These are phyloP conservation scores for Cytospora leucostoma DNA, from an alignment of 2,329 filamentous ascomycete genomes.

Conservation along the genomic window DNA sequence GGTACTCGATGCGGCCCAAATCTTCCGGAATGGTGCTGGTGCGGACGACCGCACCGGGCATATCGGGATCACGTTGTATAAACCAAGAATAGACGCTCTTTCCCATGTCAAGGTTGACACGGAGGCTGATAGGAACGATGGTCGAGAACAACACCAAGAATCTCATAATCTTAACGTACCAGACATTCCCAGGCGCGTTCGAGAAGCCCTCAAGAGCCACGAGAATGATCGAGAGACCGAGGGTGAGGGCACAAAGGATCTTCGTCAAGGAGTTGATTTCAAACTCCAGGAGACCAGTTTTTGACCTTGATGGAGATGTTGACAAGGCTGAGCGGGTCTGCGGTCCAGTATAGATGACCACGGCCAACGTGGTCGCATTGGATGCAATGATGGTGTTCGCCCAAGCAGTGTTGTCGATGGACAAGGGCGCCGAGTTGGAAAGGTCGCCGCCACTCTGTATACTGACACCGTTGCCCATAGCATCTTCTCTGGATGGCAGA, in stretches of 20 bases:
- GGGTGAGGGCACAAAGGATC: slow-evolving; percentile 86
- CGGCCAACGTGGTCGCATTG: slow-evolving; percentile 82
- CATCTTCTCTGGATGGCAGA: slow-evolving; percentile 54
- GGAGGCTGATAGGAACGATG: slow-evolving; percentile 94
- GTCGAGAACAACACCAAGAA: slow-evolving; percentile 98
- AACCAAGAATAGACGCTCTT: slow-evolving; percentile 96
- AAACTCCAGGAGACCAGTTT: slow-evolving; percentile 88
- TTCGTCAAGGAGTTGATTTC: slow-evolving; percentile 98
- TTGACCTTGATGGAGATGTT: slow-evolving; percentile 87
- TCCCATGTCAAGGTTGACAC: slow-evolving; percentile 95
- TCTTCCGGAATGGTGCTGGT: slow-evolving; percentile 98
- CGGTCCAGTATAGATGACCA: slow-evolving; percentile 90
- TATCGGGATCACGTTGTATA: slow-evolving; percentile 87
- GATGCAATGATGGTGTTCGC: slow-evolving; percentile 97
- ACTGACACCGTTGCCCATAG: slow-evolving; percentile 45
- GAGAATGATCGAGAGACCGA: slow-evolving; percentile 82
- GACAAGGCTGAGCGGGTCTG: slow-evolving; percentile 94
- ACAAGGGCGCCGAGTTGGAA: slow-evolving; percentile 69
- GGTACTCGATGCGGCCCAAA: slow-evolving; percentile 90
- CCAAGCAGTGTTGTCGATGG: slow-evolving; percentile 98
- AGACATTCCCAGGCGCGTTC: slow-evolving; percentile 64
- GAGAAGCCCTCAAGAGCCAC: slow-evolving; percentile 85
- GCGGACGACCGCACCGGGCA: slow-evolving; percentile 87
- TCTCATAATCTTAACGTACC: slow-evolving; percentile 98
- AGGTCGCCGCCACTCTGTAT: slow-evolving; percentile 39